Conservation (phyloP, 352 stramenopile species). For the Globisporangium irregulare region DNA sequence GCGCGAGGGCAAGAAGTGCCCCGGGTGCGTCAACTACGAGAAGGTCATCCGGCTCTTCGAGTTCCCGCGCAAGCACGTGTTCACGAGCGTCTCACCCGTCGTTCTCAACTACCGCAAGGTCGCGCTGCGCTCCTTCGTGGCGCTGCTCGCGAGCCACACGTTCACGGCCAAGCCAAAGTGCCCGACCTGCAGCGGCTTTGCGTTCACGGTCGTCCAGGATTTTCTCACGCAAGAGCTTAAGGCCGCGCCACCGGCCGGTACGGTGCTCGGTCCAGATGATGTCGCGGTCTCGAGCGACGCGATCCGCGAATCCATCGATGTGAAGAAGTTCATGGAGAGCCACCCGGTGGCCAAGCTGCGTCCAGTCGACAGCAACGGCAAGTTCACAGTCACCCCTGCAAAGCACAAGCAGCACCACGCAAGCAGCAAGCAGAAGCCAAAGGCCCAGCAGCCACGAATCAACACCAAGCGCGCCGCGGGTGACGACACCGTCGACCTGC, state of each 20-base stretch:
- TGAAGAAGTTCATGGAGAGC: constrained; percentile 67
- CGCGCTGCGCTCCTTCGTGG: constrained; percentile 65
- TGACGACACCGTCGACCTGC: constrained; percentile 5
- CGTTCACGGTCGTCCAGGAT: constrained; percentile 75
- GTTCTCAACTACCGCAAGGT: constrained; percentile 85
- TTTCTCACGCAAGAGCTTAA: constrained; percentile 59
- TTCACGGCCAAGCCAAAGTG: constrained; percentile 81
- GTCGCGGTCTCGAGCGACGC: constrained; percentile 25
- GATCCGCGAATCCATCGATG: constrained; percentile 65
- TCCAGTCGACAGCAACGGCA: constrained; percentile 63
- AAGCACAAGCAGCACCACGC: constrained; percentile 5
- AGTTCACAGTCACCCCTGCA: constrained; percentile 36
- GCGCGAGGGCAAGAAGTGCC: constrained; percentile 61
- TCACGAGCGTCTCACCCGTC: constrained; percentile 67
- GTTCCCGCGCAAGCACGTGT: constrained; percentile 82
- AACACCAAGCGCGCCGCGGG: constrained; percentile 5
- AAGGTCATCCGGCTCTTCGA: constrained; percentile 80
- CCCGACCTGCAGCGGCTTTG: constrained; percentile 66
- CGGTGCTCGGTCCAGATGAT: constrained; percentile 9
- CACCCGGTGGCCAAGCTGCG: constrained; percentile 42
- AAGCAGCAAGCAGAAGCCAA: constrained; percentile 1
- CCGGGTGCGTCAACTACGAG: constrained; percentile 80
- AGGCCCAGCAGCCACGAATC: background rate
- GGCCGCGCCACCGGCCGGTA: background rate
- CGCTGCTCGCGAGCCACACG: constrained; percentile 73